Base-by-base conservation (phyloP, 148 eudicot species). In the Agrostemma githago region DNA sequence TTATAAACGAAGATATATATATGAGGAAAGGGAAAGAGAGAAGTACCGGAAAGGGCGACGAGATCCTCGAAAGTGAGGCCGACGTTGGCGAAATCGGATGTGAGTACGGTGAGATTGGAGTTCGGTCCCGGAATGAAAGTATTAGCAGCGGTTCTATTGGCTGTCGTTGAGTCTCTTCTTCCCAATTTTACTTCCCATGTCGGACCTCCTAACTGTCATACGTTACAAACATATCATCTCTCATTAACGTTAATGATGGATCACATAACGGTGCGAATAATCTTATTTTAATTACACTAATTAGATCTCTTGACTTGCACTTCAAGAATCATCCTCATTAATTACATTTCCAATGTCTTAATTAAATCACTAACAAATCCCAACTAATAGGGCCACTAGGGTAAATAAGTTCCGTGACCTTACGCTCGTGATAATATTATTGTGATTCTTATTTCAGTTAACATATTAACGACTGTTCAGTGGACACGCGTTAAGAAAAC, bases 21-120 rank as follows among this genome's bases (percentile, higher is more conserved):
- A 26, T 26, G 34, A 26, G 0, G 14, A 63, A 34, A 34, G 8
- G 41, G 12, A 4, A 3, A 39, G 2, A 65, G n/a, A 19, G 10
- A 6, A 19, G n/a, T 72, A 86, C 89, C 89, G 42, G 81, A 82
- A 56, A 87, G 86, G 17, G 85, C 86, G 39, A 87, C 86, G 81
- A 84, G 71, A 60, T 84, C 86, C 46, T 83, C 79, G 48, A 82
- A 70, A 4, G 86, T 62, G 43, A 87, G 80, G 56, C 86, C 87
- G 40, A 80, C 73, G 8, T 4, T 9, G 15, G 62, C 54, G 17
- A 80, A 80, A 46, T 16, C 72, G 0, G 62, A 5, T 0, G 60
- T 63, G 8, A 80, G 76, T 1, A 53, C 41, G 10, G 34, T 46
- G 5, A 80, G 51, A 66, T 80, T 67, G 4, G 73, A 72, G 38